These are phyloP conservation scores for Colletotrichum falcatum DNA, from an alignment of 2,329 filamentous ascomycete species.

Conservation along the genomic window DNA sequence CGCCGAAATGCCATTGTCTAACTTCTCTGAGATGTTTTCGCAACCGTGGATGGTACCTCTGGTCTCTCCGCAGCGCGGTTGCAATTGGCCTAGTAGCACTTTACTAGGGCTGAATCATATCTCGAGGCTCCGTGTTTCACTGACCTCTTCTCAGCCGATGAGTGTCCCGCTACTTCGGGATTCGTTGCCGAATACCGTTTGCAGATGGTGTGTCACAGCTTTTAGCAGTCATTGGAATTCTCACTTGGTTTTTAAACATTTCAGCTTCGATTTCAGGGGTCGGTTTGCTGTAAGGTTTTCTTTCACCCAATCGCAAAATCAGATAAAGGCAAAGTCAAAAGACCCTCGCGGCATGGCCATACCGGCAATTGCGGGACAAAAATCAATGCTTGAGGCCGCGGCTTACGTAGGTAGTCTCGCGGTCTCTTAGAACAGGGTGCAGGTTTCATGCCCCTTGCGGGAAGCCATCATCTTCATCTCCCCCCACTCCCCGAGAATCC, in stretches of 20 bases:
- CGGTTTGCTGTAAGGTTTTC: background rate
- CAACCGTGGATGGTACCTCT: background rate
- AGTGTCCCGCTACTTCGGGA: background rate
- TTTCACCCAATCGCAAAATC: slow-evolving; percentile 18
- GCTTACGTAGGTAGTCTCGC: background rate
- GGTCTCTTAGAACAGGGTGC: slow-evolving; percentile 24
- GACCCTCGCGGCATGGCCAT: background rate
- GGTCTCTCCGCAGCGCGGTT: no score
- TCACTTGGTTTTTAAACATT: background rate
- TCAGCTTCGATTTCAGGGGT: background rate
- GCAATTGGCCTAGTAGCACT: background rate
- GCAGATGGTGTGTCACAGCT: background rate
- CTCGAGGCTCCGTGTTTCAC: background rate
- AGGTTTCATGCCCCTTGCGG: background rate
- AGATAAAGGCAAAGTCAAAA: slow-evolving; percentile 10
- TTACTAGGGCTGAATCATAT: no score
- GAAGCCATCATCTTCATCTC: background rate
- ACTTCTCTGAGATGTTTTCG: background rate
- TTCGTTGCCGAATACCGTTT: background rate
- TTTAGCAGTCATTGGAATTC: background rate
- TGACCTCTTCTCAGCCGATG: background rate
- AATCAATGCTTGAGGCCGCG: background rate
- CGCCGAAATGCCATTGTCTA: no score
- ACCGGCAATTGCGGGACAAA: background rate
- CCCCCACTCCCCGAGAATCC: background rate